phyloP scores from a whole-genome alignment of 2,329 filamentous ascomycete genomes.

The Cercospora janseana region DNA sequence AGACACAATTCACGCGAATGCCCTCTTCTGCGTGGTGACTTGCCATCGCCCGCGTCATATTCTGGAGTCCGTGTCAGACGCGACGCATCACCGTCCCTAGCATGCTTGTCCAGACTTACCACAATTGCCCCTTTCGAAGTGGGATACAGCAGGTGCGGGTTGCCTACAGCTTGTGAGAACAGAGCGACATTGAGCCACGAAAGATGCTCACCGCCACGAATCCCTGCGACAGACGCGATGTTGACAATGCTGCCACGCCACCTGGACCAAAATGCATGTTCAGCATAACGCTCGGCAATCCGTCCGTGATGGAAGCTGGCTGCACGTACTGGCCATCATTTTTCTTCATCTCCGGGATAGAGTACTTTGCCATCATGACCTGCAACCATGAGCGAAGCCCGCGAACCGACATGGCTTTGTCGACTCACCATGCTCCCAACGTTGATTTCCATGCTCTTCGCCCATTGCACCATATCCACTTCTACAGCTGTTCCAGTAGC shows the following conservation, averaged over 20 bases:
- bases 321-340: slow-evolving; percentile 46
- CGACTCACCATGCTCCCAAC: slow-evolving; percentile 58
- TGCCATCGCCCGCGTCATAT: slow-evolving; percentile 58
- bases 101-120: slow-evolving; percentile 23
- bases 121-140: slow-evolving; percentile 56
- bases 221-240: slow-evolving; percentile 61
- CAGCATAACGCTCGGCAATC: not conserved
- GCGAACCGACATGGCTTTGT: not conserved
- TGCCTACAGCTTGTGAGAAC: slow-evolving; percentile 33
- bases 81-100: not conserved
- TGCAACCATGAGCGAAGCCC: not conserved
- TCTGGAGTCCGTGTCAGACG: slow-evolving; percentile 30
- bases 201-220: slow-evolving; percentile 42
- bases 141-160: slow-evolving; percentile 55
- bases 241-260: slow-evolving; percentile 58
- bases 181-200: not conserved
- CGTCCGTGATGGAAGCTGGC: no score
- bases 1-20: slow-evolving; percentile 57
- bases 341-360: slow-evolving; percentile 58
- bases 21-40: slow-evolving; percentile 52
- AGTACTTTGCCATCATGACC: slow-evolving; percentile 59
- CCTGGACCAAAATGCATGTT: no score
- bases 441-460: slow-evolving; percentile 59
- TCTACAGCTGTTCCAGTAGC: slow-evolving; percentile 59
- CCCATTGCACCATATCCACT: slow-evolving; percentile 60